Percentiles rank a stretch among this genome's conserved stretches.
Conservation (phyloP, 805 yeast genomes). For the Wickerhamiella occidentalis region DNA sequence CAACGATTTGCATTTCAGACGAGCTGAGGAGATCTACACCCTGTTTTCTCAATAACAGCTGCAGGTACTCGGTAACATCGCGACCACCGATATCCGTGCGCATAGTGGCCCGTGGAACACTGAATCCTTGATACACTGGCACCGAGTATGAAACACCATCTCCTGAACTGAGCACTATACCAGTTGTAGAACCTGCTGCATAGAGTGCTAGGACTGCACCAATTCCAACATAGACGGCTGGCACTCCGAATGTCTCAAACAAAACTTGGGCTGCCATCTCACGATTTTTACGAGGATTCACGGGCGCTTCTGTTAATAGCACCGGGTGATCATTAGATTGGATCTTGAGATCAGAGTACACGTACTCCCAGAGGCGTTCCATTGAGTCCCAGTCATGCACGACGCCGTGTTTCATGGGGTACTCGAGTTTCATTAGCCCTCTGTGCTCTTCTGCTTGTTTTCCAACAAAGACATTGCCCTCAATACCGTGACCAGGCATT, state of each 20-base stretch:
- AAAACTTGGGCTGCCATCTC: slow-evolving; percentile 49
- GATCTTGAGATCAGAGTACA: slow-evolving; percentile 46
- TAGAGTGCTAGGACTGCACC: slow-evolving; percentile 76
- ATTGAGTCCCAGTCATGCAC: slow-evolving; percentile 76
- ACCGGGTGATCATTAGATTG: slow-evolving; percentile 74
- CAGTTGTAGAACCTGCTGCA: slow-evolving; percentile 84
- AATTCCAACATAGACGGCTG: slow-evolving; percentile 59
- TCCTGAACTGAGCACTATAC: slow-evolving; percentile 80
- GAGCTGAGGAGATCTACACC: slow-evolving; percentile 58
- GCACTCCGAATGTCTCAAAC: slow-evolving; percentile 62
- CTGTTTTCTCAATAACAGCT: slow-evolving; percentile 51
- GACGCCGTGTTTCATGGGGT: slow-evolving; percentile 72
- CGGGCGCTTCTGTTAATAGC: slow-evolving; percentile 77
- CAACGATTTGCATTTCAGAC: slow-evolving; percentile 71
- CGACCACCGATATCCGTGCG: slow-evolving; percentile 77
- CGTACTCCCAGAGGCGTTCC: slow-evolving; percentile 68
- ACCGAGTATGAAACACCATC: slow-evolving; percentile 85
- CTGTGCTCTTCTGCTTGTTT: slow-evolving; percentile 58
- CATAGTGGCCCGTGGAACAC: slow-evolving; percentile 57
- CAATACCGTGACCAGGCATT: slow-evolving; percentile 55
- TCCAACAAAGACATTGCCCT: slow-evolving; percentile 65
- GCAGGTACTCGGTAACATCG: slow-evolving; percentile 68
- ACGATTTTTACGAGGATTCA: slow-evolving; percentile 55
- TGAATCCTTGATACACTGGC: slow-evolving; percentile 83
- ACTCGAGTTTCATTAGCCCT: slow-evolving; percentile 57